Evolutionary conservation across 805 yeast species (phyloP), one percentile per base, ranked within the genome.

Genomic region (Starmera amethionina): DNA sequence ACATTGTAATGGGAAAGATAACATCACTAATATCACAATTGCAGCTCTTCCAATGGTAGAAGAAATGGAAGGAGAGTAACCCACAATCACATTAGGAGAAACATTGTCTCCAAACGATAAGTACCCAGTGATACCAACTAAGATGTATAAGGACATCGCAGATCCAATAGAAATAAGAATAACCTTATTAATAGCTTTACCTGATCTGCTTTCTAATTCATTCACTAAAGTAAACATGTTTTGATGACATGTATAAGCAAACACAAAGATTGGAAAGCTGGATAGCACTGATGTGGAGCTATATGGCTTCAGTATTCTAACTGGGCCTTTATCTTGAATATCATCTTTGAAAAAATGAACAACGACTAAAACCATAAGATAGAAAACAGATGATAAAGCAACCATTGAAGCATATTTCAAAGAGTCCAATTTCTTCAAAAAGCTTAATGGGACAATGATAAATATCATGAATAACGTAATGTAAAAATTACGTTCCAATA

Each of bases 171-270:
- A 77, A 8, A 62, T 46, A 15, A 59, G 44, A 18, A 80, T 72
- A 32, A 85, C 68, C 15, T 52, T 59, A 42, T 67, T 62, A 44
- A 78, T 64, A 30, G 63, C 65, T 7, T 54, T 43, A n/a, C 73
- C 62, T 0, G 82, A 63, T 45, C 70, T 72, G 48, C 77, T 77
- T 28, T 59, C 61, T 27, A 89, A 71, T 62, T 90, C 97, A 52
- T 89, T 90, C 40, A 88, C 74, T 41, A 89, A 75, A 1, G 95
- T 77, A 52, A 86, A 87, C 87, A 86, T 86, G 62, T 90, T 90
- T 59, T 90, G 97, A 55, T 90, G 97, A 52, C 97, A 93, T 0
- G 97, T 90, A 61, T 79, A 90, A 0, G 96, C 96, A 67, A 90
- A 89, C 12, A 90, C 90, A 49, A 88, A 79, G 46, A 89, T 83